Evolutionary conservation across 1,284 basidiomycete species (phyloP), one percentile per base, ranked within the genome.

Genomic region (Ganoderma multipileum): DNA sequence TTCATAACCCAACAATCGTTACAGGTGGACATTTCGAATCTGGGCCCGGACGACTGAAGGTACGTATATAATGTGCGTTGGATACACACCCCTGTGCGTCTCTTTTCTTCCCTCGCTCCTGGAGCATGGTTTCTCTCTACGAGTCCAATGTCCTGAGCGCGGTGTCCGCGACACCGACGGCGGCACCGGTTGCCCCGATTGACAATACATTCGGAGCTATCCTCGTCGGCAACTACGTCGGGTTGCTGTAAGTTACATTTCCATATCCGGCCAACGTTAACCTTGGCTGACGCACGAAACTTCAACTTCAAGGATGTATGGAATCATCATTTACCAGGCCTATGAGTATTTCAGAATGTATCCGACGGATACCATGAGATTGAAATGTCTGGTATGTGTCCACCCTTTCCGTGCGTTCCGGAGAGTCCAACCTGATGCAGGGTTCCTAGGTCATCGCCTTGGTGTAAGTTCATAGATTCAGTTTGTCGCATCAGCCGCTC

Each of bases 91-190:
- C 3, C 23, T 38, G 28, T 38, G 28, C 55, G 20, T 20, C 55
- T 58, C n/a, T 36, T 33, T 58, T 28, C 55, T 38, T 58, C 36
- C 20, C n/a, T 38, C 55, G n/a, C 55, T 38, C 55, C 3, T 12
- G 20, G 52, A 55, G 28, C 18, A 58, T 58, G 36, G 28, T 18
- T 58, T 33, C 55, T 58, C n/a, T 38, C 6, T 12, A n/a, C 8
- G 4, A 47, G 44, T 47, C 44, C 44, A 23, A 36, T 23, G 18
- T 58, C 33, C 16, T 38, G 18, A 58, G 36, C 36, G 33, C 30
- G 33, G 55, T 58, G 55, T 58, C 55, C 33, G 55, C 33, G 30
- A 58, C 33, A 58, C 55, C 55, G 18, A 58, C 36, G 55, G 30
- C 9, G 55, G 55, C 18, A 38, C 55, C 36, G 55, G 55, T 58